phyloP scores from a whole-genome alignment of 1,284 basidiomycete species.

The Fomitiporia mediterranea region DNA sequence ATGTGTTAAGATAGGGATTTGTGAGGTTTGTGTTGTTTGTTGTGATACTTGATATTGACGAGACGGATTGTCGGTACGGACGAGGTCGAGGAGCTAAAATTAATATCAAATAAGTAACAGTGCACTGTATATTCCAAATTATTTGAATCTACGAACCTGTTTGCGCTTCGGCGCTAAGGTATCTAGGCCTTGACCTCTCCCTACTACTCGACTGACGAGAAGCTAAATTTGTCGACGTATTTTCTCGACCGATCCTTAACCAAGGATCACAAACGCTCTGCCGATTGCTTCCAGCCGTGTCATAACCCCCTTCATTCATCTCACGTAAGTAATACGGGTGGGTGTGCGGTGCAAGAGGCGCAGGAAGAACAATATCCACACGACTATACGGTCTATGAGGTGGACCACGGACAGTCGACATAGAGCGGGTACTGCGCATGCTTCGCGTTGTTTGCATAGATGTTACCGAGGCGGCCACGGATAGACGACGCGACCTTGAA shows the following conservation, averaged over 20 bases:
- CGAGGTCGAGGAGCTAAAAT: constrained; percentile 7
- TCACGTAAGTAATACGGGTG: constrained; percentile 19
- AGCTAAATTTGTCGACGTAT: neutral
- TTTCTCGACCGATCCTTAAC: constrained; percentile 13
- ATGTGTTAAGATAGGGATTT: neutral
- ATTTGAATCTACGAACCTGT: neutral
- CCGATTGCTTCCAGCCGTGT: neutral
- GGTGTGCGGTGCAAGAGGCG: constrained; percentile 43
- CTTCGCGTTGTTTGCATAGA: constrained; percentile 32
- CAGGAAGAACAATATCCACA: constrained; percentile 55
- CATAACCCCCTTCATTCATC: neutral
- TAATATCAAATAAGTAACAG: neutral
- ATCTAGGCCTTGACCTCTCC: neutral
- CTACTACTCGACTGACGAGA: neutral
- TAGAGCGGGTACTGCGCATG: constrained; percentile 24
- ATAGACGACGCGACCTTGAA: neutral
- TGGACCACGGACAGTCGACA: constrained; percentile 35
- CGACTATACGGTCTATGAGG: constrained; percentile 52
- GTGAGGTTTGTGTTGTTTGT: neutral
- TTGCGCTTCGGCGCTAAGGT: constrained; percentile 4
- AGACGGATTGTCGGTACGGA: constrained; percentile 4
- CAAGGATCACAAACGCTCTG: constrained; percentile 18
- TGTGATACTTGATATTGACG: constrained; percentile 9
- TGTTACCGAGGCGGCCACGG: constrained; percentile 38
- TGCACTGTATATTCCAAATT: neutral